Evolutionary conservation across 1,284 basidiomycete species (phyloP).

Genomic region (Ceratobasidium sp.): DNA sequence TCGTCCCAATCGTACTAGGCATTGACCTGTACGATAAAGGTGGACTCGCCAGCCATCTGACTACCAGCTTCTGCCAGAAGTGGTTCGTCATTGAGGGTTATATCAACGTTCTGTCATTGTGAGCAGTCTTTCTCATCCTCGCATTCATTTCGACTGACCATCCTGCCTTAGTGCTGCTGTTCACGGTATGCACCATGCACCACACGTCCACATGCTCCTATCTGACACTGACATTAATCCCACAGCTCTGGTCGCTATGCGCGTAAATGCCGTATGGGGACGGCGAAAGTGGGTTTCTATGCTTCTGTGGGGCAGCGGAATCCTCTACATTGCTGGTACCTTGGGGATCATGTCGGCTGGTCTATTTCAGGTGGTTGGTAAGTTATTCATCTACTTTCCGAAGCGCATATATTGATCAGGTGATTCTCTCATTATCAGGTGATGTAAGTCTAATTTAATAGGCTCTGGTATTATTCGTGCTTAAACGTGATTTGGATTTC

Average conservation of each 20-base stretch:
- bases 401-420: not conserved
- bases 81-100: conserved; percentile 39
- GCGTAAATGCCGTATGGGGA: conserved; percentile 44
- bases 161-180: conserved; percentile 25
- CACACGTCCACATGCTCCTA: not conserved
- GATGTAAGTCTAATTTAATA: conserved; percentile 6
- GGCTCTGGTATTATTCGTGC: not conserved
- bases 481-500: not conserved
- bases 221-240: not conserved
- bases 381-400: not conserved
- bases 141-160: not conserved
- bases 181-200: conserved; percentile 11
- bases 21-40: conserved; percentile 44
- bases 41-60: conserved; percentile 38
- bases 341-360: conserved; percentile 40
- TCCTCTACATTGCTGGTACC: conserved; percentile 26
- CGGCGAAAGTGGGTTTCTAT: conserved; percentile 29
- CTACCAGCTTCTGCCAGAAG: conserved; percentile 26
- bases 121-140: not conserved
- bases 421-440: not conserved
- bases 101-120: conserved; percentile 37
- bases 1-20: conserved; percentile 42
- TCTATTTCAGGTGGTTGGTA: conserved; percentile 34
- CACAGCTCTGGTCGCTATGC: conserved; percentile 42
- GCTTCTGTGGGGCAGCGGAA: conserved; percentile 23